Evolutionary conservation across 208 protist species (phyloP).

Genomic region (Trypanosoma vivax): DNA sequence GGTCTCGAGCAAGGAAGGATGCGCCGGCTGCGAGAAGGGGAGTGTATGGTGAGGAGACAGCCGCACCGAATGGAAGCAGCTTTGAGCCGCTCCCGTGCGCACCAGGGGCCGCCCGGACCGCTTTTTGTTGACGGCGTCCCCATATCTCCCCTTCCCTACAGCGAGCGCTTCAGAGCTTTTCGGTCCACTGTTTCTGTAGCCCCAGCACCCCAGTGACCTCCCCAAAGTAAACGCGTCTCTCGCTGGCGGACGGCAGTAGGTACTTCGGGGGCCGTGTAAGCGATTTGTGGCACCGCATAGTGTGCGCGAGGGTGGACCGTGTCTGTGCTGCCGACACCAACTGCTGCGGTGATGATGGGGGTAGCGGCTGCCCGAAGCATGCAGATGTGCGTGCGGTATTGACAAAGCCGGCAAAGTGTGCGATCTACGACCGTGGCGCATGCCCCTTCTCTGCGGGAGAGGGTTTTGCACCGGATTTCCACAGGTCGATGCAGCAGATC

Average conservation of each 20-base stretch:
- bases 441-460: conserved; percentile 34
- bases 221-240: not conserved
- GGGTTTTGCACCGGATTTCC: conserved; percentile 41
- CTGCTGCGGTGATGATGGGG: not conserved
- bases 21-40: no score
- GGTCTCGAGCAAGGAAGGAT: no score
- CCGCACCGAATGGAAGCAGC: no score
- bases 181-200: not conserved
- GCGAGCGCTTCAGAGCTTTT: no score
- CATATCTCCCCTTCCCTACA: no score
- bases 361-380: not conserved
- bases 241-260: no score
- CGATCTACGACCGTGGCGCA: conserved; percentile 37
- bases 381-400: not conserved
- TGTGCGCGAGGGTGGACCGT: not conserved
- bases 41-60: no score
- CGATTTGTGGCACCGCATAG: not conserved
- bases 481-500: conserved; percentile 26
- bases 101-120: no score
- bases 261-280: not conserved
- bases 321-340: not conserved
- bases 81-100: no score
- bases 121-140: no score
- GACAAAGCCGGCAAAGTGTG: conserved; percentile 19
- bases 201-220: not conserved